Evolutionary conservation across 495 filamentous ascomycete genomes (phyloP).

Genomic region (Aspergillus sclerotioniger): DNA sequence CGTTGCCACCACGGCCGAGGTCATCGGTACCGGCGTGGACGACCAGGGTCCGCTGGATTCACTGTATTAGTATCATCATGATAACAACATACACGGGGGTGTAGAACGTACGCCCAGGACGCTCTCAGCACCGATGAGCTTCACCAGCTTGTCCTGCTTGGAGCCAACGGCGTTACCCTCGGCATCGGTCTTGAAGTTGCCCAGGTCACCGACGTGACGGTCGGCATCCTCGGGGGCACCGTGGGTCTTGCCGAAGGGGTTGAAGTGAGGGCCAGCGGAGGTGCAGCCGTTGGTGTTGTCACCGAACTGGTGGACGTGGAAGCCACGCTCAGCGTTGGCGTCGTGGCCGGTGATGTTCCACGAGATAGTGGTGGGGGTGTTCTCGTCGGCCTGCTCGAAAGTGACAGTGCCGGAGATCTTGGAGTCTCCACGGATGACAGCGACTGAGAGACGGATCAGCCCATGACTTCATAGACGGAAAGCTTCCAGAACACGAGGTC

Average conservation of each 20-base stretch:
- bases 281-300: slow-evolving; percentile 99
- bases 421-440: slow-evolving; percentile 94
- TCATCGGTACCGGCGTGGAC: slow-evolving; percentile 94
- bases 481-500: not conserved
- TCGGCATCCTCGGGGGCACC: slow-evolving; percentile 77
- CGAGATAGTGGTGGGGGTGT: slow-evolving; percentile 74
- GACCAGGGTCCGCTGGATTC: slow-evolving; percentile 80
- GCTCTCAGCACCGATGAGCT: slow-evolving; percentile 93
- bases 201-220: slow-evolving; percentile 95
- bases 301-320: slow-evolving; percentile 98
- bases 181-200: slow-evolving; percentile 92
- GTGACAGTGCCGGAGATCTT: slow-evolving; percentile 87
- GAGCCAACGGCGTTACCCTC: slow-evolving; percentile 83
- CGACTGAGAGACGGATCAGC: slow-evolving; percentile 56
- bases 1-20: slow-evolving; percentile 81
- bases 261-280: slow-evolving; percentile 96
- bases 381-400: slow-evolving; percentile 89
- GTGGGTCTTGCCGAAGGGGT: slow-evolving; percentile 88
- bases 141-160: slow-evolving; percentile 73
- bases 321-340: slow-evolving; percentile 90
- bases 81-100: not conserved
- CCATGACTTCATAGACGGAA: slow-evolving; percentile 1
- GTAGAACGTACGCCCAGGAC: slow-evolving; percentile 77
- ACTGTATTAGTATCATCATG: slow-evolving; percentile 1
- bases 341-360: slow-evolving; percentile 94